phyloP scores from a whole-genome alignment of 2,329 filamentous ascomycete genomes.

The Aspergillus sp. region DNA sequence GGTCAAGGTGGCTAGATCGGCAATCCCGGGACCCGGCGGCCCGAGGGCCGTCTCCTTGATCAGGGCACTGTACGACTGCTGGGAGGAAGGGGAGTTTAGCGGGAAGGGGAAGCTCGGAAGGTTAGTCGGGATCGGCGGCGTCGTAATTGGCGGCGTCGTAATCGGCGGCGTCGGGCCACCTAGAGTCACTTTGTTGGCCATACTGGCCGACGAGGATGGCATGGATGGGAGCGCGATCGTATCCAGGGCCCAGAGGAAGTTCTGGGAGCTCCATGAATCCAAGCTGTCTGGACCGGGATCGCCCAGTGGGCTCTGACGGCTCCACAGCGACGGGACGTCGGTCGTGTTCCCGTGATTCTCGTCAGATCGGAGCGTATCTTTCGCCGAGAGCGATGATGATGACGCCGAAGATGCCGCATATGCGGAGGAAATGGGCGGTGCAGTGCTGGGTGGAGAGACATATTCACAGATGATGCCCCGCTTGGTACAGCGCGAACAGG shows the following conservation, averaged over 20 bases:
- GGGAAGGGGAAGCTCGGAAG: too few relatives aligned
- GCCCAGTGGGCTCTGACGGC: background rate
- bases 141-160: too few relatives aligned
- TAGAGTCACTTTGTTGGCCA: background rate
- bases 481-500: slow-evolving; percentile 14
- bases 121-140: too few relatives aligned
- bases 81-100: too few relatives aligned
- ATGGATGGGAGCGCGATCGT: background rate
- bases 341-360: too few relatives aligned
- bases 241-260: slow-evolving; percentile 3
- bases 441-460: background rate
- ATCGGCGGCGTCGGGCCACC: background rate
- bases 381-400: background rate
- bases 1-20: background rate
- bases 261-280: slow-evolving; percentile 1
- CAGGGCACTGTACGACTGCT: background rate
- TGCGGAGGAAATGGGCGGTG: background rate
- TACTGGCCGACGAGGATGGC: background rate
- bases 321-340: slow-evolving; percentile 2
- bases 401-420: too few relatives aligned
- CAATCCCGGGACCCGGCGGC: background rate
- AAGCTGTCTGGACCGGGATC: background rate
- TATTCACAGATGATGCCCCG: slow-evolving; percentile 13
- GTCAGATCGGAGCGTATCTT: background rate
- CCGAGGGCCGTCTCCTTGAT: background rate